phyloP scores from a whole-genome alignment of 495 filamentous ascomycete species.

The Penicillium verhagenii region DNA sequence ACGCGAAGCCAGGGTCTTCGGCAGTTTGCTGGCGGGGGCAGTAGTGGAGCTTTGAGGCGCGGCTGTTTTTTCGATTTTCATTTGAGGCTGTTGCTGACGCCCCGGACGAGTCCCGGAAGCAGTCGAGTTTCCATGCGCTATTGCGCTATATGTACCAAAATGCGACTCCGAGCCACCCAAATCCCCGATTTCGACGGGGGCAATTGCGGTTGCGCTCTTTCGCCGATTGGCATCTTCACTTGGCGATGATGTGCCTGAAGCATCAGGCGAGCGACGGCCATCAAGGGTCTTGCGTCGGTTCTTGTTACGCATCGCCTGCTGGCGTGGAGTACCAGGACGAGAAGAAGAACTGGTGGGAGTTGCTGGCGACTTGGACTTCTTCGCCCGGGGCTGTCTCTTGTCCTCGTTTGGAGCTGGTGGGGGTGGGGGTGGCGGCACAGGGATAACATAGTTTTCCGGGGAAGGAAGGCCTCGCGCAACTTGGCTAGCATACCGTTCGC shows the following conservation, averaged over 20 bases:
- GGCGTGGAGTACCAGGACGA: slow-evolving; percentile 47
- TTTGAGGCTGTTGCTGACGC: no score
- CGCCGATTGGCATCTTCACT: slow-evolving; percentile 34
- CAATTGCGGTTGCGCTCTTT: slow-evolving; percentile 30
- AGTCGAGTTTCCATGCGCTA: no score
- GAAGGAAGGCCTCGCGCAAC: slow-evolving; percentile 32
- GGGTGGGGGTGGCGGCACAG: slow-evolving; percentile 23
- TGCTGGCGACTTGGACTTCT: slow-evolving; percentile 58
- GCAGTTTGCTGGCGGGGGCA: slow-evolving; percentile 10
- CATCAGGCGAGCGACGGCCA: slow-evolving; percentile 41
- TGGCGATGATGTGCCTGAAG: slow-evolving; percentile 42
- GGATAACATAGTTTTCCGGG: no score
- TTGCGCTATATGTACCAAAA: no score
- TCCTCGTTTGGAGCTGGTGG: slow-evolving; percentile 45
- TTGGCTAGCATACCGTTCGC: slow-evolving; percentile 62
- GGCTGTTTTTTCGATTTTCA: no score
- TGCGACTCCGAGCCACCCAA: not conserved
- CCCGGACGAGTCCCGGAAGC: no score
- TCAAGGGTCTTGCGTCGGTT: slow-evolving; percentile 68
- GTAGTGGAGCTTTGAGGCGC: not conserved
- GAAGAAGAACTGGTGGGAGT: slow-evolving; percentile 40
- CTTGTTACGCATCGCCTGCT: slow-evolving; percentile 40
- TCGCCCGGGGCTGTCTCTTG: slow-evolving; percentile 70
- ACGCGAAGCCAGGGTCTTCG: slow-evolving; percentile 46
- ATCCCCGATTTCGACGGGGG: slow-evolving; percentile 9